These are phyloP conservation scores for Scytalidium sp. DNA, from an alignment of 2,329 filamentous ascomycete genomes.

Conservation along the genomic window DNA sequence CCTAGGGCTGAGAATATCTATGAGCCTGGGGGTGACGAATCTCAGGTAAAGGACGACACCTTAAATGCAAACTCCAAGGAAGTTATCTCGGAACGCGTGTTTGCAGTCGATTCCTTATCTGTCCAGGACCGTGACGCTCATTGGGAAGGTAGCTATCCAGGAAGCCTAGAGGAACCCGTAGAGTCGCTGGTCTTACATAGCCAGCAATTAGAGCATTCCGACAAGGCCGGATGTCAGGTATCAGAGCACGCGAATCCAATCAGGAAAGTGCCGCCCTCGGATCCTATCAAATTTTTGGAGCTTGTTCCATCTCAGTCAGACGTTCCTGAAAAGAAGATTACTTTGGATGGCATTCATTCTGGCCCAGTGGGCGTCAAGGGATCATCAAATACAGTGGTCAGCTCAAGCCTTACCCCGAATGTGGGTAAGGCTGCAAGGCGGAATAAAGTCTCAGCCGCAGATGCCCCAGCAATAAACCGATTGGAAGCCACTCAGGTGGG, in stretches of 20 bases:
- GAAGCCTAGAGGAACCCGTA: background rate
- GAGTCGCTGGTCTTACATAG: background rate
- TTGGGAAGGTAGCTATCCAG: slow-evolving; percentile 1
- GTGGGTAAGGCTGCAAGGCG: slow-evolving; percentile 19
- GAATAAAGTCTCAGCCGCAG: slow-evolving; percentile 17
- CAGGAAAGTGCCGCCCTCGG: slow-evolving; percentile 10
- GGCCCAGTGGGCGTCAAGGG: slow-evolving; percentile 16
- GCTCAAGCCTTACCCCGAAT: slow-evolving; percentile 6
- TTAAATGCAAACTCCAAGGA: slow-evolving; percentile 10
- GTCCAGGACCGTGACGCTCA: slow-evolving; percentile 1
- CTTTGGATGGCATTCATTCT: slow-evolving; percentile 15
- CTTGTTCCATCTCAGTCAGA: slow-evolving; percentile 10
- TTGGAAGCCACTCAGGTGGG: slow-evolving; percentile 19
- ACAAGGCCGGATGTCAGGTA: background rate
- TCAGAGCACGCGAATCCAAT: slow-evolving; percentile 6
- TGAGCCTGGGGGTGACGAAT: slow-evolving; percentile 14
- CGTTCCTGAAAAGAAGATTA: slow-evolving; percentile 5
- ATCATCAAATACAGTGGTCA: slow-evolving; percentile 7
- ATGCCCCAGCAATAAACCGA: slow-evolving; percentile 19
- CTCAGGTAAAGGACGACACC: slow-evolving; percentile 11
- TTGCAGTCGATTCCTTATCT: slow-evolving; percentile 4
- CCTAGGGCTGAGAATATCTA: background rate
- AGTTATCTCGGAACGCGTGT: background rate
- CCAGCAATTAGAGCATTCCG: slow-evolving; percentile 1
- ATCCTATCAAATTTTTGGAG: slow-evolving; percentile 21